Percentiles rank a stretch among this genome's conserved stretches.
These are phyloP conservation scores for Lentinula guzmanii DNA, from an alignment of 768 basidiomycete species.

Conservation along the genomic window DNA sequence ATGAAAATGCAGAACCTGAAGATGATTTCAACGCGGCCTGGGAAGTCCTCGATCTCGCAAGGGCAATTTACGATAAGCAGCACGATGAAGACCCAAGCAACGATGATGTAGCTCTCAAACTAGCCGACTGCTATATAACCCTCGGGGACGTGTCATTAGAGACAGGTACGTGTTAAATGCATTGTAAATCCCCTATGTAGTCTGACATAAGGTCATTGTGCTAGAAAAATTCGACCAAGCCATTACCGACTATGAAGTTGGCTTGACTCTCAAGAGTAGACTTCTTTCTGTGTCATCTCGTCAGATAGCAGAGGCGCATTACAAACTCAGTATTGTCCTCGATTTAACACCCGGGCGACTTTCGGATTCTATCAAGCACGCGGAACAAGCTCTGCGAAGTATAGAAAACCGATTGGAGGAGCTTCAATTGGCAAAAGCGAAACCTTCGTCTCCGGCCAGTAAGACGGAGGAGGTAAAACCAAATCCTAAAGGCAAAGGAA, in stretches of 20 bases:
- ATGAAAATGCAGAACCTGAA: constrained; percentile 76
- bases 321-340: constrained; percentile 89
- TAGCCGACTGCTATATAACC: constrained; percentile 87
- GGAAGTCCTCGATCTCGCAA: constrained; percentile 94
- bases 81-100: constrained; percentile 41
- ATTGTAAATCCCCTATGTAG: neutral
- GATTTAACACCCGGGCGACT: constrained; percentile 86
- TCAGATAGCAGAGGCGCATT: constrained; percentile 90
- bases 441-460: constrained; percentile 8
- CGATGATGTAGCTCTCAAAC: constrained; percentile 65
- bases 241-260: constrained; percentile 78
- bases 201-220: constrained; percentile 5
- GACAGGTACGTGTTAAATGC: constrained; percentile 63
- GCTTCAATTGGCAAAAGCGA: constrained; percentile 38
- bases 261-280: constrained; percentile 63
- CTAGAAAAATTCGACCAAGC: constrained; percentile 96
- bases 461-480: constrained; percentile 20
- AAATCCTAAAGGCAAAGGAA: constrained; percentile 69
- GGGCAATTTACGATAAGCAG: constrained; percentile 76
- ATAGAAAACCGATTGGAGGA: constrained; percentile 65
- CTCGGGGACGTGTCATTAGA: constrained; percentile 97
- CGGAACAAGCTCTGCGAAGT: constrained; percentile 73
- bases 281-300: constrained; percentile 85
- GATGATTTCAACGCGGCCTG: constrained; percentile 98
- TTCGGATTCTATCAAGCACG: constrained; percentile 75